These are phyloP conservation scores for Boletellus ananas DNA, from an alignment of 768 basidiomycete species.

Conservation along the genomic window DNA sequence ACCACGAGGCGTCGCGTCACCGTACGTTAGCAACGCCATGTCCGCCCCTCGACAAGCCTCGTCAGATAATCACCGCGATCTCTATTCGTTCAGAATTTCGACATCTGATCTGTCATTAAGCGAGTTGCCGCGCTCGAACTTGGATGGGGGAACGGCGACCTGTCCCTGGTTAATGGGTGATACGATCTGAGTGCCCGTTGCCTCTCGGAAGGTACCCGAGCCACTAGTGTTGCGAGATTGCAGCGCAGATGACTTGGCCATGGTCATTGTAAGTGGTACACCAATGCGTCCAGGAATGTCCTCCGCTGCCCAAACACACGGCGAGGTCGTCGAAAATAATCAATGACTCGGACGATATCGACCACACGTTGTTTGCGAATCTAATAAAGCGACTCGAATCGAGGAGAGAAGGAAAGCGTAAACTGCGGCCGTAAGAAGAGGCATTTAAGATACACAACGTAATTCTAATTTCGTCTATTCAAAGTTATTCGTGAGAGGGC, in stretches of 20 bases:
- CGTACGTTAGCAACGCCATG: no score
- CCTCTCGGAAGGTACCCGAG: neutral
- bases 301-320: no score
- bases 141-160: neutral
- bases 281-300: no score
- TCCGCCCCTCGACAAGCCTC: neutral
- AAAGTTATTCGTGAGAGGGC: conserved; percentile 4
- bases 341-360: neutral
- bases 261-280: no score
- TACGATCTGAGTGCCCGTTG: neutral
- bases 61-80: conserved; percentile 26
- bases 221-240: no score
- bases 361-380: neutral
- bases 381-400: neutral
- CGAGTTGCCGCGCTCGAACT: neutral
- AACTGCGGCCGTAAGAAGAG: conserved; percentile 4
- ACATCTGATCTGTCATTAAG: conserved; percentile 2
- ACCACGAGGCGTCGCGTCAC: neutral
- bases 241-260: no score
- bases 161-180: no score
- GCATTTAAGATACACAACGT: conserved; percentile 20
- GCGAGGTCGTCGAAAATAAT: no score
- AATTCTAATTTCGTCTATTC: conserved; percentile 15
- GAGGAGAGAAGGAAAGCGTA: neutral
- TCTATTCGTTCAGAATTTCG: conserved; percentile 15